These are phyloP conservation scores for Tilletiopsis washingtonensis DNA, from an alignment of 1,284 basidiomycete genomes.

Conservation along the genomic window DNA sequence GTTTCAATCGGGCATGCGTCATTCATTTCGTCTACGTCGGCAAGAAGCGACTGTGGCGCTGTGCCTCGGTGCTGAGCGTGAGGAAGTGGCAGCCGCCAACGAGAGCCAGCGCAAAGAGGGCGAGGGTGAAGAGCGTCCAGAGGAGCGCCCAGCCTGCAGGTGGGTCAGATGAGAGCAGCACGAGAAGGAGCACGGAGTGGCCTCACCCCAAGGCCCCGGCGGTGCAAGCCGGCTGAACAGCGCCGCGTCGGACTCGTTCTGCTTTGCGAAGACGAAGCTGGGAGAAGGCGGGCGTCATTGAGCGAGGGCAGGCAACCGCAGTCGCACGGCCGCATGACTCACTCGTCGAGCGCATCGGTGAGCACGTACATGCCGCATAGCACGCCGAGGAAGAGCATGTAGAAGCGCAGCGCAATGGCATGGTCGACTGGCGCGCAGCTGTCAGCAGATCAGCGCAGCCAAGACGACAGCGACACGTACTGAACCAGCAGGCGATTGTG, in stretches of 20 bases:
- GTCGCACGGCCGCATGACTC: background rate
- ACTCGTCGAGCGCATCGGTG: background rate
- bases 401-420: slow-evolving; percentile 16
- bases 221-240: background rate
- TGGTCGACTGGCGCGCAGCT: slow-evolving; percentile 18
- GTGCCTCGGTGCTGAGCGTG: no score
- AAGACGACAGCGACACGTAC: background rate
- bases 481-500: slow-evolving; percentile 3
- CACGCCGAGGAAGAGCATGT: slow-evolving; percentile 28
- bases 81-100: no score
- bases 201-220: background rate
- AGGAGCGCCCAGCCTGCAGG: slow-evolving; percentile 4
- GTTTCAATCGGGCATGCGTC: no score
- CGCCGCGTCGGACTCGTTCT: slow-evolving; percentile 9
- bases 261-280: slow-evolving; percentile 4
- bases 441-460: no score
- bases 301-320: background rate
- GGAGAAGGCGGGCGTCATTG: background rate
- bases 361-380: slow-evolving; percentile 15
- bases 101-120: background rate
- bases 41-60: no score
- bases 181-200: background rate
- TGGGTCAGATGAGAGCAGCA: no score
- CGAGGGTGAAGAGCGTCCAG: slow-evolving; percentile 3
- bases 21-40: no score